Percentiles rank a stretch among this genome's conserved stretches.
Evolutionary conservation across 2,329 filamentous ascomycete genomes (phyloP).

Genomic region (Beauveria asiatica): DNA sequence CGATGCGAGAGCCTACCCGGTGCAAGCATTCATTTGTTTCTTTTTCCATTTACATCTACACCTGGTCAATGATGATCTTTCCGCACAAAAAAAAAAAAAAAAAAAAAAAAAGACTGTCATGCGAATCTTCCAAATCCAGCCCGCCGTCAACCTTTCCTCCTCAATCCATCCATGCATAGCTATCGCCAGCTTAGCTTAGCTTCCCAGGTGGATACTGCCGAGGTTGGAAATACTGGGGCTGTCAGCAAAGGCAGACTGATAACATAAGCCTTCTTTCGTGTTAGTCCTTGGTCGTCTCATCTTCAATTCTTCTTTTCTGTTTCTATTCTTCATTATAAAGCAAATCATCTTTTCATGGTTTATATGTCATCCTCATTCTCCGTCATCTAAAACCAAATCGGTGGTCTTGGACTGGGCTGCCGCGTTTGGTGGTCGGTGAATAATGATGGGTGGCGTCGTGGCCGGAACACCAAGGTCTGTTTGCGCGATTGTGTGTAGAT

Average conservation of each 20-base stretch:
- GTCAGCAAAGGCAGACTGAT: background rate
- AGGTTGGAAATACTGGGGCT: background rate
- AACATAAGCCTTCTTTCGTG: background rate
- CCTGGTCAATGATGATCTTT: no score
- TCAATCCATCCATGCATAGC: background rate
- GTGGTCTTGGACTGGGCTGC: constrained; percentile 11
- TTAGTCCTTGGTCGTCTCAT: no score
- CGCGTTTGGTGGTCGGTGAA: background rate
- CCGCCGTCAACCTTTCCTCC: background rate
- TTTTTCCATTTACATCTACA: background rate
- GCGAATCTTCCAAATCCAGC: no score
- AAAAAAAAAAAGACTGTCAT: no score
- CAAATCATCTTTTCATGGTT: constrained; percentile 14
- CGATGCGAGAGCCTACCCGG: background rate
- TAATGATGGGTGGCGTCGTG: no score
- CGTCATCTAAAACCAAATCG: background rate
- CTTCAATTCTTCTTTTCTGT: background rate
- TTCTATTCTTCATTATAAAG: background rate
- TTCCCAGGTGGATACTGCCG: background rate
- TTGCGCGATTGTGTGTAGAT: background rate
- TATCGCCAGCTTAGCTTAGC: background rate
- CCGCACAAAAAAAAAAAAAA: no score
- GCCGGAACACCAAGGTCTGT: background rate
- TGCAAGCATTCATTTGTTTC: background rate
- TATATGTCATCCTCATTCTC: constrained; percentile 17